Percentiles rank a stretch among this genome's conserved stretches.
phyloP scores from a whole-genome alignment of 2,329 filamentous ascomycete species.

The Pestalotiopsis sp. region DNA sequence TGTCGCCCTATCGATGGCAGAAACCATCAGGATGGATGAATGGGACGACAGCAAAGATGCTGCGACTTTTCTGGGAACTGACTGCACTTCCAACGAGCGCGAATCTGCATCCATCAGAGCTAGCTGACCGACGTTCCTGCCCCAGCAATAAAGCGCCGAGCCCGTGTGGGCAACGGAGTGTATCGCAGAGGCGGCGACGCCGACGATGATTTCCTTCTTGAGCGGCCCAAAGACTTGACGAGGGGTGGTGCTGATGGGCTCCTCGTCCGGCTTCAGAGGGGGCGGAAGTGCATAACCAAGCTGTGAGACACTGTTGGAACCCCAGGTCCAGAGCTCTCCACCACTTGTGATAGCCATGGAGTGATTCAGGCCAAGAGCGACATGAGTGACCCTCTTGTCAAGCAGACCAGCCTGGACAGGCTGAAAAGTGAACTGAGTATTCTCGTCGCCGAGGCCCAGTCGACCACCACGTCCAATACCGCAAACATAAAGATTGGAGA shows the following conservation, averaged over 20 bases:
- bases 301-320: conserved; percentile 82
- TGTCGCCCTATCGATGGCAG: conserved; percentile 89
- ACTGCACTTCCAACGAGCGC: conserved; percentile 82
- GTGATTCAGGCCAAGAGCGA: conserved; percentile 90
- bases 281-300: conserved; percentile 80
- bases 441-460: conserved; percentile 86
- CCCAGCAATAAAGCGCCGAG: conserved; percentile 86
- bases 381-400: conserved; percentile 73
- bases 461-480: conserved; percentile 90
- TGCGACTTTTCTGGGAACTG: conserved; percentile 81
- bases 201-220: conserved; percentile 81
- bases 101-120: conserved; percentile 95
- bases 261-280: conserved; percentile 71
- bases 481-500: conserved; percentile 90
- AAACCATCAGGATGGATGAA: conserved; percentile 74
- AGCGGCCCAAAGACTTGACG: conserved; percentile 89
- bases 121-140: conserved; percentile 92
- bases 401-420: conserved; percentile 78
- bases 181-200: conserved; percentile 84
- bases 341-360: conserved; percentile 81
- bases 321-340: conserved; percentile 95
- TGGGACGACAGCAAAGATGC: conserved; percentile 73
- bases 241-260: conserved; percentile 78
- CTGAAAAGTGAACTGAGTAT: conserved; percentile 82
- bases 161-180: conserved; percentile 90